Conservation (phyloP, 768 basidiomycete species). For the Dioszegia aurantiaca region DNA sequence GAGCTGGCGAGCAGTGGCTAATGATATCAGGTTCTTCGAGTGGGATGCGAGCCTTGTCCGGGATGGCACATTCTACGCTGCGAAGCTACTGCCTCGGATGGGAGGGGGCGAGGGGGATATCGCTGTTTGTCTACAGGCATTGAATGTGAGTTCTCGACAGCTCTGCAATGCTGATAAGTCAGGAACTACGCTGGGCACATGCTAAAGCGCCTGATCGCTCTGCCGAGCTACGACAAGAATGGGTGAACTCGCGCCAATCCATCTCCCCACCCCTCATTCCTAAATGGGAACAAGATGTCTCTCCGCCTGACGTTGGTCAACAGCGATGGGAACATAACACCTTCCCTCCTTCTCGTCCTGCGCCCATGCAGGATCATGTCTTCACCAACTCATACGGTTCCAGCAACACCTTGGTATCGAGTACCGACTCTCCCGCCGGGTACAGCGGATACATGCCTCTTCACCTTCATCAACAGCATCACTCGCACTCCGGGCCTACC, state of each 20-base stretch:
- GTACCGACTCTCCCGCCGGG: background rate
- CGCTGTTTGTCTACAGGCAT: slow-evolving; percentile 65
- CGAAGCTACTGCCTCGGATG: slow-evolving; percentile 66
- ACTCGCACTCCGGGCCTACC: background rate
- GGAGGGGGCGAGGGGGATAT: slow-evolving; percentile 59
- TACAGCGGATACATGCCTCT: background rate
- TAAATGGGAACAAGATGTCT: background rate
- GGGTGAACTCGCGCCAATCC: slow-evolving; percentile 10
- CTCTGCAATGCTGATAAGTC: background rate
- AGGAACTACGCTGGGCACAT: slow-evolving; percentile 69
- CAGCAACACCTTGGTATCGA: background rate
- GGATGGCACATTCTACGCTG: slow-evolving; percentile 87
- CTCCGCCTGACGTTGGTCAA: background rate
- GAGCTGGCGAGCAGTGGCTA: no score
- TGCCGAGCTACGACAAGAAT: slow-evolving; percentile 28
- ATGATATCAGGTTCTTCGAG: slow-evolving; percentile 64
- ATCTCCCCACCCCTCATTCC: slow-evolving; percentile 5
- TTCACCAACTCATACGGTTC: background rate
- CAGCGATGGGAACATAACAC: background rate
- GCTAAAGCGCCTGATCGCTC: slow-evolving; percentile 66
- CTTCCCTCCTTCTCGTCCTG: no score
- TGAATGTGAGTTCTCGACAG: slow-evolving; percentile 51
- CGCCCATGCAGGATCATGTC: no score
- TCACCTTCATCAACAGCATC: background rate
- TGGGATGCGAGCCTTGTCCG: slow-evolving; percentile 83